A percentile compares a stretch with the other conserved stretches of the same genome.
Conservation (phyloP, 768 basidiomycete species). For the Tulasnella sp. region DNA sequence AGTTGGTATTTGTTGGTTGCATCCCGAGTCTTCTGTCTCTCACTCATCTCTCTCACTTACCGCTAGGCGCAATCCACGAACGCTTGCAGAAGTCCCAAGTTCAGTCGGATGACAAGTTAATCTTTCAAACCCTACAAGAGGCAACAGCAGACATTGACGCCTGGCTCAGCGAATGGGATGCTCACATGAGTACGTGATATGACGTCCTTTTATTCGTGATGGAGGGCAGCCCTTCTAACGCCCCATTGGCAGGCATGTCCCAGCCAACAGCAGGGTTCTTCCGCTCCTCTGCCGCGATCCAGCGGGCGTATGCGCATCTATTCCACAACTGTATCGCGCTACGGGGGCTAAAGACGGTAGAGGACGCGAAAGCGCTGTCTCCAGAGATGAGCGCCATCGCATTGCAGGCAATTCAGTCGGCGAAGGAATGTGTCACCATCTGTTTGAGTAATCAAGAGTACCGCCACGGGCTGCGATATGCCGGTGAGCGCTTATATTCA, state of each 20-base stretch:
- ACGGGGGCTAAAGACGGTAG: slow-evolving; percentile 16
- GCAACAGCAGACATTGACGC: slow-evolving; percentile 18
- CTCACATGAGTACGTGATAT: slow-evolving; percentile 17
- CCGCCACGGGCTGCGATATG: slow-evolving; percentile 19
- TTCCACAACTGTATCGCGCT: slow-evolving; percentile 20
- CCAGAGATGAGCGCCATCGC: slow-evolving; percentile 20
- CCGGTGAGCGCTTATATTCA: slow-evolving; percentile 7
- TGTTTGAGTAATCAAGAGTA: slow-evolving; percentile 19
- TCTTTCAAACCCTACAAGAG: slow-evolving; percentile 17
- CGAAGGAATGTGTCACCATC: slow-evolving; percentile 20
- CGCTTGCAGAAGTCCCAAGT: slow-evolving; percentile 12
- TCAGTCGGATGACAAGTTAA: slow-evolving; percentile 10
- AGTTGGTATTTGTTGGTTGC: slow-evolving; percentile 16
- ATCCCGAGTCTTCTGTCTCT: not conserved
- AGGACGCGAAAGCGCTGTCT: slow-evolving; percentile 17
- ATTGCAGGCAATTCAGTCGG: slow-evolving; percentile 18
- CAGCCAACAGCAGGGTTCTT: slow-evolving; percentile 18
- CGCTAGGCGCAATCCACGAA: slow-evolving; percentile 19
- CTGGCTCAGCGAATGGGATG: slow-evolving; percentile 21
- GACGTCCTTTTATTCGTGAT: not conserved
- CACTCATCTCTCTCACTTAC: not conserved
- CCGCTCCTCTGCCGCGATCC: slow-evolving; percentile 21
- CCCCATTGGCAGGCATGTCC: slow-evolving; percentile 6
- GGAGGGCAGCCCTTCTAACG: not conserved
- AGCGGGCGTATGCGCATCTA: slow-evolving; percentile 20